Percentiles rank a stretch among this genome's conserved stretches.
Conservation (phyloP, 148 eudicot species). For the Hydrangea macrophylla region DNA sequence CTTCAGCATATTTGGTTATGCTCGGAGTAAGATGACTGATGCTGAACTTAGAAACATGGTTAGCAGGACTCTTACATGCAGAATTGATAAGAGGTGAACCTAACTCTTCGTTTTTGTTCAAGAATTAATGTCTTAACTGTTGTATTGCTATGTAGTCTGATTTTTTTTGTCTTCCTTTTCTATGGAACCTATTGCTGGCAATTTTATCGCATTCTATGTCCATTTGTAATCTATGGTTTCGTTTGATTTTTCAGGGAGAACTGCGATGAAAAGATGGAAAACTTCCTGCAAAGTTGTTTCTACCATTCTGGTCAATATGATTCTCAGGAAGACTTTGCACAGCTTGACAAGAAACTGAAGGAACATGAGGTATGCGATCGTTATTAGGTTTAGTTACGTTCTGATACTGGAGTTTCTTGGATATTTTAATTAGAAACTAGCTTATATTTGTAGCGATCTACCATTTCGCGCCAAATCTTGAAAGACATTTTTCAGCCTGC, state of each 20-base stretch:
- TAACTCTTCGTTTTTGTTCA: too few relatives aligned
- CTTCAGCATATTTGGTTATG: slow-evolving; percentile 60
- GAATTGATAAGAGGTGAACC: slow-evolving; percentile 68
- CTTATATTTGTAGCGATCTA: too few relatives aligned
- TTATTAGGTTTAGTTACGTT: background rate
- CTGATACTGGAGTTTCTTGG: background rate
- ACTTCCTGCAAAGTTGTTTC: slow-evolving; percentile 53
- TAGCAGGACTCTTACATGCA: slow-evolving; percentile 58
- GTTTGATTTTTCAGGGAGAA: slow-evolving; percentile 46
- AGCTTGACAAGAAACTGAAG: slow-evolving; percentile 44
- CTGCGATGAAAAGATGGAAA: slow-evolving; percentile 52
- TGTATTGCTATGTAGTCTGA: too few relatives aligned
- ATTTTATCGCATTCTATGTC: background rate
- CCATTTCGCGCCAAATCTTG: too few relatives aligned
- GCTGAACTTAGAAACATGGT: slow-evolving; percentile 59
- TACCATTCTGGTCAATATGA: slow-evolving; percentile 59
- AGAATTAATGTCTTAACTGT: too few relatives aligned
- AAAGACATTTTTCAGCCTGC: background rate
- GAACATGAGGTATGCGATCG: slow-evolving; percentile 43
- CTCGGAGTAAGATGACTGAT: slow-evolving; percentile 52
- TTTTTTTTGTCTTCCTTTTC: background rate
- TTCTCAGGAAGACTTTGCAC: slow-evolving; percentile 49
- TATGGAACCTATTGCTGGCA: background rate
- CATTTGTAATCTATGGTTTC: slow-evolving; percentile 5
- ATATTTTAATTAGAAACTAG: too few relatives aligned